Base-by-base conservation (phyloP, 805 yeast species). In the Metschnikowia kunwiensis region DNA sequence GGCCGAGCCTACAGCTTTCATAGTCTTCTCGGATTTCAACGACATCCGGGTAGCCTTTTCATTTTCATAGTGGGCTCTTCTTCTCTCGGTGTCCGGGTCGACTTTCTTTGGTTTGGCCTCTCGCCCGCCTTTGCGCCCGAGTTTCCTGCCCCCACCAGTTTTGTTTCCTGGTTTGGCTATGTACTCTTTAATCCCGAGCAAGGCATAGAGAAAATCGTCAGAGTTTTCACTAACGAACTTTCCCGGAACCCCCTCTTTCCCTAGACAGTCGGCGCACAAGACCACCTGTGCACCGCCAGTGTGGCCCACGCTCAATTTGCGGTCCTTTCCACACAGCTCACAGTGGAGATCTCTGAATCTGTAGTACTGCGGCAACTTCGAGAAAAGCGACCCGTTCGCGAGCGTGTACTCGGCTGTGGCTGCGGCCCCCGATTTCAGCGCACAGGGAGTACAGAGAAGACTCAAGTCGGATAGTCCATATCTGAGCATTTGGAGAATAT, bases 381-480 rank as follows among this genome's bases (percentile, higher is more conserved):
- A 58, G 45, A 78, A 63, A n/a, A 78, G 55, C 0, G 81, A 69
- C 3, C 84, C 84, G 46, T 78, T 78, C 2, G 70, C 60, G 4
- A 76, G 48, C 2, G 77, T 58, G 44, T 78, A 77, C 32, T 68
- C 70, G 1, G 77, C 71, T 2, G 73, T 61, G 0, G 80, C 72
- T 6, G 34, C 15, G 1, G 10, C 24, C 10, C 68, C 75, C 19
- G 63, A 68, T 42, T 71, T 73, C 22, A 45, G 49, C 14, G 67
- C 55, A 51, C 84, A 78, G 4, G 42, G 30, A 21, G 58, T 60
- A 49, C 84, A 78, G 14, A 75, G 52, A 40, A 76, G 53, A 0
- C 68, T 54, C 68, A 78, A 71, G 47, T 76, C 81, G 12, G 72
- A 66, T 19, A 79, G 75, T 1, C 79, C 82, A 50, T 66, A 74